A percentile compares a stretch with the other conserved stretches of the same genome.
phyloP scores from a whole-genome alignment of 169 alveolate genomes.

The Eimeria tenella region DNA sequence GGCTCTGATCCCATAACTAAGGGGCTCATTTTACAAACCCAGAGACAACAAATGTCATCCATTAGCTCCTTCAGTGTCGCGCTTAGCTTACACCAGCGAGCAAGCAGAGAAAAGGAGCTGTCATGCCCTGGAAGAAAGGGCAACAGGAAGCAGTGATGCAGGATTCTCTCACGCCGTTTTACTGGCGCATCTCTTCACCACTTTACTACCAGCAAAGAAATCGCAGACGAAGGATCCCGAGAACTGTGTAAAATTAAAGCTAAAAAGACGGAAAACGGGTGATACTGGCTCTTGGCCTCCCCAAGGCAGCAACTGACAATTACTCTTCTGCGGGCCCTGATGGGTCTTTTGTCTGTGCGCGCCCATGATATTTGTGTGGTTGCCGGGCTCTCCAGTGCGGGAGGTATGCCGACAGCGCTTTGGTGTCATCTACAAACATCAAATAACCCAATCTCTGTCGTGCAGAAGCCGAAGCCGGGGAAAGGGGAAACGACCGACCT shows the following conservation, averaged over 20 bases:
- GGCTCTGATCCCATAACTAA: constrained; percentile 37
- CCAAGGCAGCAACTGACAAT: constrained; percentile 7
- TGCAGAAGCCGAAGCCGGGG: constrained; percentile 9
- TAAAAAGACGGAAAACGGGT: constrained; percentile 9
- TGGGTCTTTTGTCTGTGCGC: constrained; percentile 36
- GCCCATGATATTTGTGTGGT: constrained; percentile 27
- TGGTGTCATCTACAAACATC: constrained; percentile 10
- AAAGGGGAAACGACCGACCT: not conserved
- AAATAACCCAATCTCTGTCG: not conserved
- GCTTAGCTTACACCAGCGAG: constrained; percentile 53
- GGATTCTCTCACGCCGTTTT: constrained; percentile 6
- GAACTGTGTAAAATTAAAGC: not conserved
- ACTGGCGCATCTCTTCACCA: constrained; percentile 23
- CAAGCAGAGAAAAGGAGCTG: constrained; percentile 16
- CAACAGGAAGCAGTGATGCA: constrained; percentile 45
- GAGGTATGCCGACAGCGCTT: constrained; percentile 41
- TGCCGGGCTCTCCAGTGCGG: constrained; percentile 70
- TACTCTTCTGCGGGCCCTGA: constrained; percentile 10
- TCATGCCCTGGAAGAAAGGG: constrained; percentile 37
- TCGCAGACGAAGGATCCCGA: not conserved
- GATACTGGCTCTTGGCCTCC: constrained; percentile 38
- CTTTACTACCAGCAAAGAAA: not conserved
- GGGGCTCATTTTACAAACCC: constrained; percentile 36
- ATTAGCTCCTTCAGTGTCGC: constrained; percentile 53
- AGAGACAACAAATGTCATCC: not conserved